These are phyloP conservation scores for Psilocybe azurescens DNA, from an alignment of 768 basidiomycete genomes.

Conservation along the genomic window DNA sequence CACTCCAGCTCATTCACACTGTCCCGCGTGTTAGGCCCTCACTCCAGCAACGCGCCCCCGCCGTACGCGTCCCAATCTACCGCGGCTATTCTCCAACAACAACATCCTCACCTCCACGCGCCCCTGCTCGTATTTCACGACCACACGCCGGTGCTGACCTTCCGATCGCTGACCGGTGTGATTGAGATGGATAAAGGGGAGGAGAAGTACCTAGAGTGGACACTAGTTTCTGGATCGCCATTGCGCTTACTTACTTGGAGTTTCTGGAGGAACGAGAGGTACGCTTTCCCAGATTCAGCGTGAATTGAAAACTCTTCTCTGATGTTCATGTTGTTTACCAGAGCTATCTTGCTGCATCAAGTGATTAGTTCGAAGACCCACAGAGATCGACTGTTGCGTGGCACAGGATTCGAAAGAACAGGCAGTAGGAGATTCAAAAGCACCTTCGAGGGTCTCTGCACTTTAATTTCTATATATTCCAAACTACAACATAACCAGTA, in stretches of 20 bases:
- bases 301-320: slow-evolving; percentile 1
- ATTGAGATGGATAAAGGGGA: slow-evolving; percentile 67
- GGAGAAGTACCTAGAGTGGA: slow-evolving; percentile 66
- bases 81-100: slow-evolving; percentile 11
- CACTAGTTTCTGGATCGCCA: slow-evolving; percentile 77
- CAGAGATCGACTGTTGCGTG: too few relatives aligned
- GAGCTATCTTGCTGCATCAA: slow-evolving; percentile 63
- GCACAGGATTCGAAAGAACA: too few relatives aligned
- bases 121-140: slow-evolving; percentile 71
- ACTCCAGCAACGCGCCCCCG: slow-evolving; percentile 37
- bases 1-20: slow-evolving; percentile 70
- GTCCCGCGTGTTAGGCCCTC: slow-evolving; percentile 32
- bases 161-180: slow-evolving; percentile 61
- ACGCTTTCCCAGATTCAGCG: slow-evolving; percentile 29
- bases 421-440: too few relatives aligned
- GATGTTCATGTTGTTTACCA: slow-evolving; percentile 21
- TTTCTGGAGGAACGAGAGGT: slow-evolving; percentile 83
- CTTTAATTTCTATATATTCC: too few relatives aligned
- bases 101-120: slow-evolving; percentile 31
- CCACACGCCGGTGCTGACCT: slow-evolving; percentile 67
- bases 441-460: too few relatives aligned
- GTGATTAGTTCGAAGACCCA: slow-evolving; percentile 35
- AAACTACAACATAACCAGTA: too few relatives aligned
- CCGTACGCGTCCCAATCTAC: slow-evolving; percentile 35
- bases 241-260: slow-evolving; percentile 76